Percentiles rank a stretch among this genome's conserved stretches.
Evolutionary conservation across 768 basidiomycete species (phyloP).

Genomic region (Arthromyces matolae): DNA sequence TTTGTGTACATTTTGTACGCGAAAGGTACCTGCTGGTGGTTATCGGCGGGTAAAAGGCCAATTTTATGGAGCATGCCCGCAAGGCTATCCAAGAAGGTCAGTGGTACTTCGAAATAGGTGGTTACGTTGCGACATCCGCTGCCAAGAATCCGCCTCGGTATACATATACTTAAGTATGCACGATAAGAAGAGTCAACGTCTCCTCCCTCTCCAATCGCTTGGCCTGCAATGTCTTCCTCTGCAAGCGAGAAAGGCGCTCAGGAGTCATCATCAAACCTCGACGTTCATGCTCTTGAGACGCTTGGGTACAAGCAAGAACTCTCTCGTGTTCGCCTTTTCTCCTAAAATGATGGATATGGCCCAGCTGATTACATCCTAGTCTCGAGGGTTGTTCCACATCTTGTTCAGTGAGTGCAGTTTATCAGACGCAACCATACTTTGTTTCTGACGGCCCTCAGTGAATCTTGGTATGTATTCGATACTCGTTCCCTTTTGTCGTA

Average conservation of each 20-base stretch:
- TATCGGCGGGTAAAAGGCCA: constrained; percentile 43
- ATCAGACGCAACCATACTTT: background rate
- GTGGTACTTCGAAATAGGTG: too few species aligned
- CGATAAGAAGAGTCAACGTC: too few species aligned
- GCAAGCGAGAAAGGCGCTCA: constrained; percentile 1
- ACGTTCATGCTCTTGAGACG: constrained; percentile 37
- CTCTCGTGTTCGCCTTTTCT: constrained; percentile 34
- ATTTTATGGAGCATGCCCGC: constrained; percentile 54
- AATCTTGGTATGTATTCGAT: constrained; percentile 36
- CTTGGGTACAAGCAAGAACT: constrained; percentile 57
- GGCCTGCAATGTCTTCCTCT: background rate
- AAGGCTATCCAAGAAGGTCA: constrained; percentile 33
- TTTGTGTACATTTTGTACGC: too few species aligned
- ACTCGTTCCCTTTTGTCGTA: background rate
- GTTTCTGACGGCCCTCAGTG: constrained; percentile 30
- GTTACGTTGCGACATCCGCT: too few species aligned
- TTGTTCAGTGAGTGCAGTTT: constrained; percentile 44
- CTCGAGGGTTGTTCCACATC: constrained; percentile 49
- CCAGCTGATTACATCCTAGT: constrained; percentile 23
- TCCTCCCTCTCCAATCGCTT: background rate
- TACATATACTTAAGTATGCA: too few species aligned
- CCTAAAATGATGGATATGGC: background rate
- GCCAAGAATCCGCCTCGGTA: too few species aligned
- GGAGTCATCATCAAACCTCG: background rate
- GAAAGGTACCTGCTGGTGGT: too few species aligned